Conservation (phyloP, 805 yeast genomes). For the Zygosaccharomyces kombuchaensis region DNA sequence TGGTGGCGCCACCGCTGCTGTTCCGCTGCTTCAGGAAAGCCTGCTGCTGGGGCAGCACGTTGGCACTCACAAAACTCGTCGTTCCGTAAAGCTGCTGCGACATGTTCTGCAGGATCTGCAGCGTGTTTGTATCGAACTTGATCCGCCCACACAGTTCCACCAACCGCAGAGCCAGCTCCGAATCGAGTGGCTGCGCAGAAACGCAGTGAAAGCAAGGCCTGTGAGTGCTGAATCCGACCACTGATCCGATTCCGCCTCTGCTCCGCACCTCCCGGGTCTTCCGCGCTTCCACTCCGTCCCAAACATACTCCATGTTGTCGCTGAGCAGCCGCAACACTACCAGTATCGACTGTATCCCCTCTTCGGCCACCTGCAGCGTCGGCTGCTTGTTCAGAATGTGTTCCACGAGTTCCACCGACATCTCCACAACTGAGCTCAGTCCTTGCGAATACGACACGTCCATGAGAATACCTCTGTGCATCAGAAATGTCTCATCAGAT, state of each 20-base stretch:
- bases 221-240: slow-evolving; percentile 34
- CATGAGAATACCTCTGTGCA: slow-evolving; percentile 26
- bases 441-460: slow-evolving; percentile 24
- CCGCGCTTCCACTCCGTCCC: slow-evolving; percentile 31
- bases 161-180: slow-evolving; percentile 28
- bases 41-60: slow-evolving; percentile 22
- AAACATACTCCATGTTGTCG: slow-evolving; percentile 38
- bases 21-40: slow-evolving; percentile 14
- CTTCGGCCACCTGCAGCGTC: slow-evolving; percentile 10
- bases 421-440: slow-evolving; percentile 16
- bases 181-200: slow-evolving; percentile 32
- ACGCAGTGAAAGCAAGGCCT: slow-evolving; percentile 34
- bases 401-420: slow-evolving; percentile 19
- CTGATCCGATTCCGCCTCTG: slow-evolving; percentile 22
- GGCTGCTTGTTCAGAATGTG: slow-evolving; percentile 19
- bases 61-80: slow-evolving; percentile 8
- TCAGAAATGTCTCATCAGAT: slow-evolving; percentile 17
- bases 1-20: slow-evolving; percentile 10
- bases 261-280: slow-evolving; percentile 11
- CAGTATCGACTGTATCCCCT: slow-evolving; percentile 26
- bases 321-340: slow-evolving; percentile 39
- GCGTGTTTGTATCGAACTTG: slow-evolving; percentile 33
- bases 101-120: slow-evolving; percentile 34
- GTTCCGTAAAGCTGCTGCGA: slow-evolving; percentile 17
- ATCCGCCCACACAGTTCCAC: slow-evolving; percentile 30